phyloP scores from a whole-genome alignment of 345 rosid species.

The Psidium guajava region DNA sequence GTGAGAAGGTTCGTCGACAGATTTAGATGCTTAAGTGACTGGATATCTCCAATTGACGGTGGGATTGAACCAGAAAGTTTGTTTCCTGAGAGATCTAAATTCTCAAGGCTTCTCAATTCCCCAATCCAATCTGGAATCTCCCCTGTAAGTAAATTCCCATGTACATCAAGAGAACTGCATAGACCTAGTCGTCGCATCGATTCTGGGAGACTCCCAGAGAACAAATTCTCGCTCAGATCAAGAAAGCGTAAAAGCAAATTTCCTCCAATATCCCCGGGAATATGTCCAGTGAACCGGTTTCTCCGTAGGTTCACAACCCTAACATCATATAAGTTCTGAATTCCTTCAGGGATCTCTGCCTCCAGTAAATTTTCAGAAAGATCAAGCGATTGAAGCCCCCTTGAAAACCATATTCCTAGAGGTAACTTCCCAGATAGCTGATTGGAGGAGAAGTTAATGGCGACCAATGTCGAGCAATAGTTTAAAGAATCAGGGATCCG shows the following conservation, averaged over 20 bases:
- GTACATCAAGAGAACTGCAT: constrained; percentile 34
- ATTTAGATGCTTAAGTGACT: constrained; percentile 45
- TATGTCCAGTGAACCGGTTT: constrained; percentile 48
- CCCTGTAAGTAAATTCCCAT: constrained; percentile 49
- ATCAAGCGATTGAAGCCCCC: constrained; percentile 49
- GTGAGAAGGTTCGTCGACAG: constrained; percentile 49
- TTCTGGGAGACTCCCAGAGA: constrained; percentile 61
- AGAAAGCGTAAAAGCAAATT: constrained; percentile 38
- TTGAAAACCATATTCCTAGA: constrained; percentile 46
- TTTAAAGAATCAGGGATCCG: constrained; percentile 53
- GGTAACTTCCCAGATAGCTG: constrained; percentile 65
- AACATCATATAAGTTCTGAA: constrained; percentile 47
- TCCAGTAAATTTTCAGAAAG: constrained; percentile 54
- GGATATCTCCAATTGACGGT: constrained; percentile 51
- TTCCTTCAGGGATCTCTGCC: constrained; percentile 50
- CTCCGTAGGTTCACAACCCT: constrained; percentile 31
- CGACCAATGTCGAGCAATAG: constrained; percentile 42
- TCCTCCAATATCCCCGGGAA: constrained; percentile 60
- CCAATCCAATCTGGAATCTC: constrained; percentile 72
- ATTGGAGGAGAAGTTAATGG: constrained; percentile 58
- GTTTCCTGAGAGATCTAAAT: constrained; percentile 75
- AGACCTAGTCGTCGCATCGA: constrained; percentile 45
- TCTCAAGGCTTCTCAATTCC: constrained; percentile 41
- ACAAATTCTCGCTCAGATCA: constrained; percentile 55
- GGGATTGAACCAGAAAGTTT: constrained; percentile 49